Conservation (phyloP, 352 stramenopile species). For the Phytopythium oedochilum region DNA sequence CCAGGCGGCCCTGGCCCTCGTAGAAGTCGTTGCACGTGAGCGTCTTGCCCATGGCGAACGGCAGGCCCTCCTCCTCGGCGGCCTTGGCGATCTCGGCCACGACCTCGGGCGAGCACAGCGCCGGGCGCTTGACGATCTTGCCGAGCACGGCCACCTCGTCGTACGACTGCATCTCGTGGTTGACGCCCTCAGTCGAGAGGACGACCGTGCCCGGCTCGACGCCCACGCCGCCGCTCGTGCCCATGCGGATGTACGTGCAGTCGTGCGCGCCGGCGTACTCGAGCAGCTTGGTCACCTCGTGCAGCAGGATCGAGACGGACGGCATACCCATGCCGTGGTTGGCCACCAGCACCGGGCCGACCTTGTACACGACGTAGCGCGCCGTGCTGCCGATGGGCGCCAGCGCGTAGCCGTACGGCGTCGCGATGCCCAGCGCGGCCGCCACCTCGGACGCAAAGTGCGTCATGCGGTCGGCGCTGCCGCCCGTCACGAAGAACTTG, state of each 20-base stretch:
- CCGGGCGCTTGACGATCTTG: conserved; percentile 39
- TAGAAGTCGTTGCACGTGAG: conserved; percentile 86
- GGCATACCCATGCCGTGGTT: conserved; percentile 83
- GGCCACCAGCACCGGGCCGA: conserved; percentile 68
- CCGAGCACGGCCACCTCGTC: conserved; percentile 65
- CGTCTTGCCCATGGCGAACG: conserved; percentile 74
- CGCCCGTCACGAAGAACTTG: conserved; percentile 75
- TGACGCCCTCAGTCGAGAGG: conserved; percentile 77
- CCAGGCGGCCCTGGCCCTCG: conserved; percentile 76
- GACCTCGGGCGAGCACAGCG: conserved; percentile 52
- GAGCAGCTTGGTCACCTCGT: conserved; percentile 83
- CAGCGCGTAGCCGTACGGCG: conserved; percentile 62
- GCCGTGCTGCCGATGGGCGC: conserved; percentile 60
- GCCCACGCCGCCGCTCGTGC: conserved; percentile 72
- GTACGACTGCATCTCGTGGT: conserved; percentile 69
- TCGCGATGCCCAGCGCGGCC: conserved; percentile 42
- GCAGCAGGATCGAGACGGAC: conserved; percentile 75
- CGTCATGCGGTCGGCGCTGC: conserved; percentile 72
- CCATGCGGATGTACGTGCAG: conserved; percentile 74
- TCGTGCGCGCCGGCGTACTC: conserved; percentile 58
- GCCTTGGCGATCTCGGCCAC: conserved; percentile 44
- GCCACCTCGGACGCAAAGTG: conserved; percentile 58
- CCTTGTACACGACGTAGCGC: conserved; percentile 80
- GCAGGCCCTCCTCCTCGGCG: conserved; percentile 41
- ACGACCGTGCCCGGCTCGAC: conserved; percentile 78